Evolutionary conservation across 2,329 filamentous ascomycete species (phyloP).

Genomic region (Aspergillaceae sp.): DNA sequence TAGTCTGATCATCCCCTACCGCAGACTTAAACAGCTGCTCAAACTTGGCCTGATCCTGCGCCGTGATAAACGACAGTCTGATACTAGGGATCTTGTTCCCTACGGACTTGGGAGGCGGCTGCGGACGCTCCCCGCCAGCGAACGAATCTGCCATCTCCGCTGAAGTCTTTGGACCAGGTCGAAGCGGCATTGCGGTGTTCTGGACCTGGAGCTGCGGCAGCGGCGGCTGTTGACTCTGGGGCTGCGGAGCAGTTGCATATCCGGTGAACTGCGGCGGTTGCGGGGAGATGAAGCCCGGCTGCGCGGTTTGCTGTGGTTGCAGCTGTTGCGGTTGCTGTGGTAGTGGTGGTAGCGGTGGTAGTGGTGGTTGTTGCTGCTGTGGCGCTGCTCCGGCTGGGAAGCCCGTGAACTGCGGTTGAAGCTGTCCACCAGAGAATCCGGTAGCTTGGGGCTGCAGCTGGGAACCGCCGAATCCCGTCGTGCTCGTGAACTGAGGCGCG

Average conservation of each 20-base stretch:
- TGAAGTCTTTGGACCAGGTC: constrained; percentile 53
- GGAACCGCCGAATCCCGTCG: constrained; percentile 41
- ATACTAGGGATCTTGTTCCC: constrained; percentile 84
- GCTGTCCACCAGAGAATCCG: constrained; percentile 49
- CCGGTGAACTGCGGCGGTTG: constrained; percentile 56
- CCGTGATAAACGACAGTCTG: constrained; percentile 89
- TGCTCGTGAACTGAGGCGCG: constrained; percentile 40
- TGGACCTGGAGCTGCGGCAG: constrained; percentile 29
- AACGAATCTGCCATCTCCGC: constrained; percentile 58
- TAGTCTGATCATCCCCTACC: constrained; percentile 70
- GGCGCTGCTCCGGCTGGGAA: constrained; percentile 31
- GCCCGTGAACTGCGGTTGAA: constrained; percentile 41
- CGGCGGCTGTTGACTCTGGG: constrained; percentile 33
- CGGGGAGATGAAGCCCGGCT: constrained; percentile 33
- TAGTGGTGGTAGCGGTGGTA: constrained; percentile 4
- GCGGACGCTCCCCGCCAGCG: constrained; percentile 43
- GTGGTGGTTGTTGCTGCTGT: background rate
- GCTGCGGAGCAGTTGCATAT: constrained; percentile 32
- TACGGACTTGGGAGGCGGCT: constrained; percentile 52
- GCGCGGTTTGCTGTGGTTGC: constrained; percentile 33
- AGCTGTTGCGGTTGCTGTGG: constrained; percentile 33
- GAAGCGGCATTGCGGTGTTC: constrained; percentile 40
- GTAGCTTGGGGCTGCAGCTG: constrained; percentile 60
- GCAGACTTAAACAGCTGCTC: constrained; percentile 97
- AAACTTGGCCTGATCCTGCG: constrained; percentile 89